A percentile compares a stretch with the other conserved stretches of the same genome.
phyloP scores from a whole-genome alignment of 208 protist genomes.

The Leishmania arabica region DNA sequence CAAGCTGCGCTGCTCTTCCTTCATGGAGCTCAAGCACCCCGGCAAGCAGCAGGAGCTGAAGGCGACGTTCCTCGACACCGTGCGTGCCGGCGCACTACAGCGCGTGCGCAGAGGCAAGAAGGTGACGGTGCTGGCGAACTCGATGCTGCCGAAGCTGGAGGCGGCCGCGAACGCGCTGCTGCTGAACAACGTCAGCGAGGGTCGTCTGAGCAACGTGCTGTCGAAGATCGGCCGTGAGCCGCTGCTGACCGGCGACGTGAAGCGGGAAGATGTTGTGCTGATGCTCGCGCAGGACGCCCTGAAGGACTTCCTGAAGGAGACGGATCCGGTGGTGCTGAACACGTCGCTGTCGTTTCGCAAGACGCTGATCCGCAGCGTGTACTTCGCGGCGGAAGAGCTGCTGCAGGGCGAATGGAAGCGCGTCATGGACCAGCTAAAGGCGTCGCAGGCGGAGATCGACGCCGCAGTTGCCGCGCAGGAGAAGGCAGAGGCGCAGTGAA shows the following conservation, averaged over 20 bases:
- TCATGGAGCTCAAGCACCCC: slow-evolving; percentile 90
- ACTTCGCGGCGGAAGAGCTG: slow-evolving; percentile 68
- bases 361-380: slow-evolving; percentile 77
- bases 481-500: not conserved
- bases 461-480: slow-evolving; percentile 23
- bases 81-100: slow-evolving; percentile 69
- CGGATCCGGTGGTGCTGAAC: slow-evolving; percentile 77
- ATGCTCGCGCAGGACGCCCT: slow-evolving; percentile 88
- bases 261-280: slow-evolving; percentile 52
- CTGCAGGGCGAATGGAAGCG: slow-evolving; percentile 69
- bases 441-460: slow-evolving; percentile 34
- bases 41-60: slow-evolving; percentile 91
- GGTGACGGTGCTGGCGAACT: slow-evolving; percentile 71
- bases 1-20: slow-evolving; percentile 86
- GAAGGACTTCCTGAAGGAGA: slow-evolving; percentile 91
- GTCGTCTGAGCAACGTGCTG: slow-evolving; percentile 80
- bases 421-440: slow-evolving; percentile 39
- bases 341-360: slow-evolving; percentile 80
- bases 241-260: slow-evolving; percentile 61
- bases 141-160: slow-evolving; percentile 84
- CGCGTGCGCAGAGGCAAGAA: slow-evolving; percentile 52
- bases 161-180: slow-evolving; percentile 79
- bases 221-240: slow-evolving; percentile 85
- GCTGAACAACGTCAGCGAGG: slow-evolving; percentile 87
- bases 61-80: slow-evolving; percentile 87